These are phyloP conservation scores for Dendrostoma leiphaemia DNA, from an alignment of 2,329 filamentous ascomycete species.

Conservation along the genomic window DNA sequence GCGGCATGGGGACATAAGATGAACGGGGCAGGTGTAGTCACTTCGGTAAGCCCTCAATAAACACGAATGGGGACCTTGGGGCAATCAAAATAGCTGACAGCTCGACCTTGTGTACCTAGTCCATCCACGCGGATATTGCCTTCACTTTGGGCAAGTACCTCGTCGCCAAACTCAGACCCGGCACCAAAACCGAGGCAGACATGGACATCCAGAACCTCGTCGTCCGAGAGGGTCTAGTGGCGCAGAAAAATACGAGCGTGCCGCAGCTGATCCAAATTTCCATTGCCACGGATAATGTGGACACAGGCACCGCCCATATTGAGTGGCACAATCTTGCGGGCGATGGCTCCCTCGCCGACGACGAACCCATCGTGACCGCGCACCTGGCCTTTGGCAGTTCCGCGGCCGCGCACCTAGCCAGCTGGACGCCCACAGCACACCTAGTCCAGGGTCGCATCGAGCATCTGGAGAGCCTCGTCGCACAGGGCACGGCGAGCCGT, in stretches of 20 bases:
- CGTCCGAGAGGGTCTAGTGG: constrained; percentile 34
- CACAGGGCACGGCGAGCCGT: constrained; percentile 56
- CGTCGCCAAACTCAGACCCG: constrained; percentile 48
- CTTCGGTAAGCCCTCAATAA: constrained; percentile 35
- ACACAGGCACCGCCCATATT: constrained; percentile 42
- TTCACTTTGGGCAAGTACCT: constrained; percentile 62
- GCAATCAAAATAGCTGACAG: too few species aligned
- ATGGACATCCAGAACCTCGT: constrained; percentile 39
- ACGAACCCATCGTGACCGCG: constrained; percentile 44
- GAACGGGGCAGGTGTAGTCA: constrained; percentile 39
- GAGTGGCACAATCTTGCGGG: constrained; percentile 34
- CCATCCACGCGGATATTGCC: constrained; percentile 62
- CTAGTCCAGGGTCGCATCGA: constrained; percentile 51
- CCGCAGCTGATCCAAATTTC: constrained; percentile 33
- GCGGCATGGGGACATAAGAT: constrained; percentile 41
- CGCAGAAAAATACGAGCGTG: constrained; percentile 26
- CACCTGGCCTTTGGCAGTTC: constrained; percentile 51
- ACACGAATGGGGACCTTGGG: not conserved
- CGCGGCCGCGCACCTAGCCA: constrained; percentile 44
- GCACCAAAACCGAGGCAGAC: constrained; percentile 32
- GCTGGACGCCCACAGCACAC: constrained; percentile 57
- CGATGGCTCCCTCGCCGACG: constrained; percentile 28
- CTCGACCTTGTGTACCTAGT: too few species aligned
- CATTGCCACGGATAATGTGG: constrained; percentile 39
- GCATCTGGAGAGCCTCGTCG: constrained; percentile 46